Base-by-base conservation (phyloP, 2,329 filamentous ascomycete species). In the Neofusicoccum kwambonambiense region DNA sequence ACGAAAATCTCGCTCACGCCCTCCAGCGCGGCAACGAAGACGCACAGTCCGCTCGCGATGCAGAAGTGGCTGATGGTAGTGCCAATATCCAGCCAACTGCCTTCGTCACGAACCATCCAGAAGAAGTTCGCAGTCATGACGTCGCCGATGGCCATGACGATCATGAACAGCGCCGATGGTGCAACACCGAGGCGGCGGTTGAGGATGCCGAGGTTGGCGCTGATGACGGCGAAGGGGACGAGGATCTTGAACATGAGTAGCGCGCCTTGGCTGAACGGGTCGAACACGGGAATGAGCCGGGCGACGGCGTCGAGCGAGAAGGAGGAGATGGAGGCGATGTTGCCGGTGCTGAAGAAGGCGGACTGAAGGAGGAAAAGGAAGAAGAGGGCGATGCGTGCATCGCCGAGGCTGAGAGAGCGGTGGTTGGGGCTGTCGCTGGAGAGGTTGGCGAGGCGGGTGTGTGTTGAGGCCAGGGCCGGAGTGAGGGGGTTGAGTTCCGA, bases 41-140 rank as follows among this genome's bases (percentile, higher is more conserved):
- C 89, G 70, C 93, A 95, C 50, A 98, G 75, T 70, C 92, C 77
- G 77, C 92, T 97, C 17, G 93, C 94, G 79, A 99, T 98, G 67
- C 89, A 88, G 77, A 98, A 99, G 76, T 98, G 93, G 73, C 88
- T 96, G 69, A 99, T 99, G 3, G 92, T 97, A 34, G 92, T 96
- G 37, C 95, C 95, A 74, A 99, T 99, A 75, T 99, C 95, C 66
- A 99, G 80, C 95, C 95, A 99, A 22, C 90, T 95, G 0, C 95
- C 95, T 75, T 99, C 95, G 71, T 99, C 95, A 72, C 90, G 91
- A 51, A 99, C 95, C 71, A 97, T 92, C 88, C 92, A 99, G 80
- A 99, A 99, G 82, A 99, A 99, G 72, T 95, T 92, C 61, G 99
- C 83, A 3, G 95, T 98, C 75, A 98, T 84, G 57, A 97, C 87